Conservation (phyloP, 805 yeast species). For the Candida michaelii region DNA sequence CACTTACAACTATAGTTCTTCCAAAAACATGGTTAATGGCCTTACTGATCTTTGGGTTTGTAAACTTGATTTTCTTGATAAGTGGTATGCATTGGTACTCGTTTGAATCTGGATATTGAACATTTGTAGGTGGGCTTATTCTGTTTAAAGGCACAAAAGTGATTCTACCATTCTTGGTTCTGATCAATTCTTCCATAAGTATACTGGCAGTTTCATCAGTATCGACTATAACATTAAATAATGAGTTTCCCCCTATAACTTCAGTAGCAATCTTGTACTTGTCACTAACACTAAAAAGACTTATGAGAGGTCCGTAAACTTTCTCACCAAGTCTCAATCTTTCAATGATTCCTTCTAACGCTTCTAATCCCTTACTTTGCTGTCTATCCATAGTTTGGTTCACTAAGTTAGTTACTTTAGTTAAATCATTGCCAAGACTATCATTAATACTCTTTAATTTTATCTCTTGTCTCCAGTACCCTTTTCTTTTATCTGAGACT, state of each 20-base stretch:
- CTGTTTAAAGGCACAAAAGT: constrained; percentile 90
- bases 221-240: constrained; percentile 89
- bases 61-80: constrained; percentile 68
- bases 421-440: constrained; percentile 54
- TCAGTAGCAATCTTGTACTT: constrained; percentile 86
- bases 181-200: constrained; percentile 71
- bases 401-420: constrained; percentile 57
- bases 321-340: constrained; percentile 52
- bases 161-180: constrained; percentile 76
- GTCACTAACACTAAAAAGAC: constrained; percentile 74
- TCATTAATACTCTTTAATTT: constrained; percentile 56
- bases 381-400: constrained; percentile 75
- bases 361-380: constrained; percentile 65
- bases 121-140: constrained; percentile 28
- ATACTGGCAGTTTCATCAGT: constrained; percentile 78
- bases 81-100: constrained; percentile 72
- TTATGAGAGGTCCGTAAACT: constrained; percentile 85
- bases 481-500: constrained; percentile 66
- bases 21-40: constrained; percentile 84
- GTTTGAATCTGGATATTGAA: constrained; percentile 56
- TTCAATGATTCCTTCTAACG: constrained; percentile 62
- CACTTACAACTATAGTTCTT: constrained; percentile 71
- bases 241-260: constrained; percentile 80
- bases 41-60: constrained; percentile 48
- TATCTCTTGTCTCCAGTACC: constrained; percentile 77